A percentile compares a stretch with the other conserved stretches of the same genome.
phyloP scores from a whole-genome alignment of 345 rosid genomes.

The Garcia nutans region DNA sequence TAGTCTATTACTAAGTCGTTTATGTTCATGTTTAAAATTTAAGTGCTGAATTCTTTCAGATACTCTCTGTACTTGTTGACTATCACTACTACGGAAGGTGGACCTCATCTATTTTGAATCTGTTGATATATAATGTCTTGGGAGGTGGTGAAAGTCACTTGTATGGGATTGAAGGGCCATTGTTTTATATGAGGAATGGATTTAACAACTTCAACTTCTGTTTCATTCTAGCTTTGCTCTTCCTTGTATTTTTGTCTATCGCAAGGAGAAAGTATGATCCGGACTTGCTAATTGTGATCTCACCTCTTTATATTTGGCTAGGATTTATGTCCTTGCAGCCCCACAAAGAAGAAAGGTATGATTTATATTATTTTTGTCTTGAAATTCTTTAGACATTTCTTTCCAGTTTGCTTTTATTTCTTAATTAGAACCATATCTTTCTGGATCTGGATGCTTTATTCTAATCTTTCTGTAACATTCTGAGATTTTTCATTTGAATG shows the following conservation, averaged over 20 bases:
- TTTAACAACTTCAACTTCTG: slow-evolving; percentile 95
- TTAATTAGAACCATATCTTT: background rate
- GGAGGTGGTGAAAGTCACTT: slow-evolving; percentile 99
- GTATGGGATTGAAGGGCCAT: slow-evolving; percentile 81
- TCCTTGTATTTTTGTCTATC: slow-evolving; percentile 62
- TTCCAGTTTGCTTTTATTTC: background rate
- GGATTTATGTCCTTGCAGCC: slow-evolving; percentile 94
- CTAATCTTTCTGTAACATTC: background rate
- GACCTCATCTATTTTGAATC: slow-evolving; percentile 89
- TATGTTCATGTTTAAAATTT: slow-evolving; percentile 14
- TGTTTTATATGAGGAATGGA: slow-evolving; percentile 79
- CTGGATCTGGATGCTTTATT: background rate
- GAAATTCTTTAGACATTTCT: background rate
- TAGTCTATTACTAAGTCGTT: background rate
- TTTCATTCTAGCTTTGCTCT: slow-evolving; percentile 77
- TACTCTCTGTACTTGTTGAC: slow-evolving; percentile 65
- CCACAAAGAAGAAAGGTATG: slow-evolving; percentile 97
- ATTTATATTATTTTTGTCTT: background rate
- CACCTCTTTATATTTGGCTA: slow-evolving; percentile 88
- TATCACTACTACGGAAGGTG: slow-evolving; percentile 64
- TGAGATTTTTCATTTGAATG: background rate
- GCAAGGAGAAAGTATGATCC: slow-evolving; percentile 68
- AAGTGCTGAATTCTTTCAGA: slow-evolving; percentile 46
- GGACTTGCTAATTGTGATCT: slow-evolving; percentile 69
- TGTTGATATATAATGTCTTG: slow-evolving; percentile 80